These are phyloP conservation scores for Diaporthe amygdali DNA, from an alignment of 2,329 filamentous ascomycete species.

Conservation along the genomic window DNA sequence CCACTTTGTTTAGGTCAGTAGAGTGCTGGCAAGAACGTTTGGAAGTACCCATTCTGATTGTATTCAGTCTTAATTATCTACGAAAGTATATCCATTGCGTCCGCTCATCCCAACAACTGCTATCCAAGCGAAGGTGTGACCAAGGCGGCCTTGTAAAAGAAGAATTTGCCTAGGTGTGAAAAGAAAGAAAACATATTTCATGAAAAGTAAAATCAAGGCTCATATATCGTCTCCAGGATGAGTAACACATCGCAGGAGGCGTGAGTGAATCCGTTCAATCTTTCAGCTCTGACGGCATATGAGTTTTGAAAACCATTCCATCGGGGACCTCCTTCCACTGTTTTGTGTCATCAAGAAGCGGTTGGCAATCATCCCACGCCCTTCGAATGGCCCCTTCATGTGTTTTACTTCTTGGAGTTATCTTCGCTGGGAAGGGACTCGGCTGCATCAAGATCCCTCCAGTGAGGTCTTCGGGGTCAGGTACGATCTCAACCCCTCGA, in stretches of 20 bases:
- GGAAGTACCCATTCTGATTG: too few relatives aligned
- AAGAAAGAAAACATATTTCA: too few relatives aligned
- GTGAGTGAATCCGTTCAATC: neutral
- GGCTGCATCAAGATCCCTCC: slow-evolving; percentile 19
- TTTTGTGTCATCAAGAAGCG: slow-evolving; percentile 13
- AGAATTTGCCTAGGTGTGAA: neutral
- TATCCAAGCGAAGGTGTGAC: neutral
- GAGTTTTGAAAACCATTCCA: slow-evolving; percentile 8
- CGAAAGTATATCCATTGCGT: too few relatives aligned
- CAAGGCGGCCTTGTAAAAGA: too few relatives aligned
- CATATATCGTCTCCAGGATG: neutral
- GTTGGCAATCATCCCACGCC: slow-evolving; percentile 20
- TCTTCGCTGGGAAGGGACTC: slow-evolving; percentile 10
- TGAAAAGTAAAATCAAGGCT: neutral
- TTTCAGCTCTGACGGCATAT: neutral
- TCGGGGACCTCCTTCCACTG: slow-evolving; percentile 25
- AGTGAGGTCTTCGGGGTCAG: neutral
- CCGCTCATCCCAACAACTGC: too few relatives aligned
- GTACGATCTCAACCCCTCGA: slow-evolving; percentile 3
- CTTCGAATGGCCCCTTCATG: neutral
- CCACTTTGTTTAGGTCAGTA: too few relatives aligned
- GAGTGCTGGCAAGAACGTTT: too few relatives aligned
- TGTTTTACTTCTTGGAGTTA: slow-evolving; percentile 13
- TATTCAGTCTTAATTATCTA: too few relatives aligned
- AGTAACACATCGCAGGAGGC: neutral